A percentile compares a stretch with the other conserved stretches of the same genome.
These are phyloP conservation scores for Gliomastix tumulicola DNA, from an alignment of 2,329 filamentous ascomycete genomes.

Conservation along the genomic window DNA sequence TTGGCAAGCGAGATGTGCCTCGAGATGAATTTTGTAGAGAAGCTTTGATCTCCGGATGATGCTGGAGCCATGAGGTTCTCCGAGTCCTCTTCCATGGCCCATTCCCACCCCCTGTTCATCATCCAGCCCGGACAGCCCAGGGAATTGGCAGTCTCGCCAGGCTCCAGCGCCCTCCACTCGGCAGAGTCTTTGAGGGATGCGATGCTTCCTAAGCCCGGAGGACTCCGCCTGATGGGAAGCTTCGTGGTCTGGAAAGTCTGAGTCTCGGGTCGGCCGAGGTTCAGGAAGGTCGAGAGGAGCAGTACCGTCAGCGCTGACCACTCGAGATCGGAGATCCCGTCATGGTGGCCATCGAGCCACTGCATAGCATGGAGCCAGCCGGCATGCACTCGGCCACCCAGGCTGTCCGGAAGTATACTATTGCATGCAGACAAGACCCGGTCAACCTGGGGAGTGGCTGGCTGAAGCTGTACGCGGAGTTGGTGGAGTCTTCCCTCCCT, in stretches of 20 bases:
- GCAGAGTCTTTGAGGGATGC: slow-evolving; percentile 25
- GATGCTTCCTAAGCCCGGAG: slow-evolving; percentile 25
- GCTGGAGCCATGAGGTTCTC: slow-evolving; percentile 17
- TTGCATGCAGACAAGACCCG: slow-evolving; percentile 55
- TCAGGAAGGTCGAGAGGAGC: slow-evolving; percentile 57
- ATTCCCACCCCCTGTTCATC: slow-evolving; percentile 61
- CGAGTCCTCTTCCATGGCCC: slow-evolving; percentile 55
- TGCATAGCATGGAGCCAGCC: slow-evolving; percentile 69
- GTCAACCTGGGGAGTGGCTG: slow-evolving; percentile 53
- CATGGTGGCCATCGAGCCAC: slow-evolving; percentile 52
- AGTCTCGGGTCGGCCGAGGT: slow-evolving; percentile 37
- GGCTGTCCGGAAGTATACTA: slow-evolving; percentile 53
- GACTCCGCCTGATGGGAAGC: slow-evolving; percentile 20
- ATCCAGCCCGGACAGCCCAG: slow-evolving; percentile 49
- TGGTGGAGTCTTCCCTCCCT: slow-evolving; percentile 56
- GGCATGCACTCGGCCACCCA: slow-evolving; percentile 54
- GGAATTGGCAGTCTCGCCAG: slow-evolving; percentile 38
- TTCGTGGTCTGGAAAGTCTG: slow-evolving; percentile 14
- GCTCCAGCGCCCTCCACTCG: slow-evolving; percentile 41
- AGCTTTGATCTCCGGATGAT: slow-evolving; percentile 14
- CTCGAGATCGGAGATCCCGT: slow-evolving; percentile 46
- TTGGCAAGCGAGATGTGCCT: slow-evolving; percentile 52
- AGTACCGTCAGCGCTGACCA: slow-evolving; percentile 64
- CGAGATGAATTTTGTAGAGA: slow-evolving; percentile 34
- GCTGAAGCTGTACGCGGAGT: slow-evolving; percentile 60